These are phyloP conservation scores for Sclerotinia minor DNA, from an alignment of 2,329 filamentous ascomycete species.

Conservation along the genomic window DNA sequence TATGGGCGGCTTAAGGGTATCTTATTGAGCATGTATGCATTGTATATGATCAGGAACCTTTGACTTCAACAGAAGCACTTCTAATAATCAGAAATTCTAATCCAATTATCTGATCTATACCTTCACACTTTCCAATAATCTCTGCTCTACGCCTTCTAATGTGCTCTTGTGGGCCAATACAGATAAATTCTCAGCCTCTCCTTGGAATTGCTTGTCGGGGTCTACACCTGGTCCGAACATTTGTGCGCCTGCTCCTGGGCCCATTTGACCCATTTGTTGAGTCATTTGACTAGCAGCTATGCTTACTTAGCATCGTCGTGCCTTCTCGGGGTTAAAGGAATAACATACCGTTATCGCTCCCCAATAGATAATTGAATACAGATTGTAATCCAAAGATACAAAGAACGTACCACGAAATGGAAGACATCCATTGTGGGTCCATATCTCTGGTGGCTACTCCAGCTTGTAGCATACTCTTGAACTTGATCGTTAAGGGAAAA, in stretches of 20 bases:
- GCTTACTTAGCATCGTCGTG: constrained; percentile 21
- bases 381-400: constrained; percentile 96
- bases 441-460: constrained; percentile 94
- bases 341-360: constrained; percentile 85
- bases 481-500: constrained; percentile 96
- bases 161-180: constrained; percentile 94
- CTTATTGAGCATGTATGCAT: background rate
- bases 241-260: constrained; percentile 59
- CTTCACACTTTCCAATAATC: constrained; percentile 60
- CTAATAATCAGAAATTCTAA: constrained; percentile 9
- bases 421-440: constrained; percentile 98
- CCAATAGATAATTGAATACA: constrained; percentile 95
- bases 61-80: constrained; percentile 15
- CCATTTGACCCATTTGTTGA: constrained; percentile 78
- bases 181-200: constrained; percentile 91
- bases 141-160: constrained; percentile 81
- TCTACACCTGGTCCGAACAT: constrained; percentile 93
- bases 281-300: constrained; percentile 87
- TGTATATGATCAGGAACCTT: background rate
- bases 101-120: constrained; percentile 25
- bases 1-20: background rate
- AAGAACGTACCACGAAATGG: constrained; percentile 97
- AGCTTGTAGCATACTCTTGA: constrained; percentile 99
- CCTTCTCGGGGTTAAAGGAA: background rate
- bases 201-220: constrained; percentile 90